Evolutionary conservation across 2,329 filamentous ascomycete genomes (phyloP).

Genomic region (Aspergillus fumigatiaffinis): DNA sequence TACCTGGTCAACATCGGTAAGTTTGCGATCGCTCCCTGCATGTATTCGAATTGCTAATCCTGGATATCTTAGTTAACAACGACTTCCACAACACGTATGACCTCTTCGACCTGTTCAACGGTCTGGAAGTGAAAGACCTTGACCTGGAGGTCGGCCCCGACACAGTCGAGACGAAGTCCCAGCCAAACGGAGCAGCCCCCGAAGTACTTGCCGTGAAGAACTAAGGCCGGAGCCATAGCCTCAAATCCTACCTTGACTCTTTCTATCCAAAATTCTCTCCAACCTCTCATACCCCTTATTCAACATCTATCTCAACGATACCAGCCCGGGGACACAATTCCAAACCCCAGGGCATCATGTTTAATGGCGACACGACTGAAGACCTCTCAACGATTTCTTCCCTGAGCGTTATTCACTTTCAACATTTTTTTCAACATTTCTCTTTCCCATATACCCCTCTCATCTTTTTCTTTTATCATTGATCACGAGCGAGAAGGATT

Average conservation of each 20-base stretch:
- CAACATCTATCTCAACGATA: constrained; percentile 39
- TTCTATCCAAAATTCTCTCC: constrained; percentile 14
- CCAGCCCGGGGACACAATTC: constrained; percentile 12
- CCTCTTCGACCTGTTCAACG: constrained; percentile 84
- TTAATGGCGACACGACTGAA: constrained; percentile 39
- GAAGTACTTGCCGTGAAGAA: constrained; percentile 18
- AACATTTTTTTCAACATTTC: constrained; percentile 29
- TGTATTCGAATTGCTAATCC: constrained; percentile 19
- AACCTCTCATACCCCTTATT: constrained; percentile 26
- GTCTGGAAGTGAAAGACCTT: constrained; percentile 49
- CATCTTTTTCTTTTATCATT: constrained; percentile 21
- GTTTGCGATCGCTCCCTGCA: constrained; percentile 26
- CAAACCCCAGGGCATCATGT: constrained; percentile 18
- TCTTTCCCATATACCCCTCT: constrained; percentile 34
- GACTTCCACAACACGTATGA: constrained; percentile 83
- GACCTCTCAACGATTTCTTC: constrained; percentile 42
- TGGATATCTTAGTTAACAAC: constrained; percentile 71
- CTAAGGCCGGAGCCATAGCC: constrained; percentile 14
- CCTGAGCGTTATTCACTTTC: constrained; percentile 36
- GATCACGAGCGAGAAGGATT: constrained; percentile 11
- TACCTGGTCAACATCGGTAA: constrained; percentile 91
- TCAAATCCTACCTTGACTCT: constrained; percentile 8
- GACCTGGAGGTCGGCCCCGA: constrained; percentile 26
- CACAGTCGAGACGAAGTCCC: constrained; percentile 16
- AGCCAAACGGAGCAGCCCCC: constrained; percentile 15